Evolutionary conservation across 441 rosid species (phyloP).

Genomic region (Aquilaria agallochum): DNA sequence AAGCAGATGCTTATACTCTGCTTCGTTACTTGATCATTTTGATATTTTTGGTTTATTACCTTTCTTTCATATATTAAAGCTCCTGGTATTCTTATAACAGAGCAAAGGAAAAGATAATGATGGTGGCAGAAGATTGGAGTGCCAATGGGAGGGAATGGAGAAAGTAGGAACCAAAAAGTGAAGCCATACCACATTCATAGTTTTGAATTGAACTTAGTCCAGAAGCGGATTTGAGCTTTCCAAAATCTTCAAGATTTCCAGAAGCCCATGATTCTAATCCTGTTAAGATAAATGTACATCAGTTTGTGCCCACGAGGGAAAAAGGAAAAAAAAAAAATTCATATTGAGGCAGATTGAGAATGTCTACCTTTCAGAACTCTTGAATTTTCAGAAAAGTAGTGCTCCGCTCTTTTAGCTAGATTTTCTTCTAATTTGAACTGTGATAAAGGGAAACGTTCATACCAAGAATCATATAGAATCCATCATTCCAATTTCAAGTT

Average conservation of each 20-base stretch:
- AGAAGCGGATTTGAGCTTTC: slow-evolving; percentile 78
- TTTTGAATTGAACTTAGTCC: slow-evolving; percentile 89
- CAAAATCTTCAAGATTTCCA: slow-evolving; percentile 65
- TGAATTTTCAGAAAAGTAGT: slow-evolving; percentile 80
- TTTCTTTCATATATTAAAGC: too few species aligned
- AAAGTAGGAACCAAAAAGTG: not conserved
- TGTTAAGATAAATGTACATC: slow-evolving; percentile 22
- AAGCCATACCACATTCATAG: slow-evolving; percentile 79
- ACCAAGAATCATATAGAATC: not conserved
- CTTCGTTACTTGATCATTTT: too few species aligned
- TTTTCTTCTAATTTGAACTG: slow-evolving; percentile 54
- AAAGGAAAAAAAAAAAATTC: not conserved
- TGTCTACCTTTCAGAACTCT: slow-evolving; percentile 69
- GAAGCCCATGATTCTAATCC: slow-evolving; percentile 85
- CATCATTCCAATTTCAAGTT: too few species aligned
- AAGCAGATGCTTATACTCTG: too few species aligned
- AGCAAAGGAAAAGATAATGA: too few species aligned
- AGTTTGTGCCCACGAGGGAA: not conserved
- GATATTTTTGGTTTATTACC: too few species aligned
- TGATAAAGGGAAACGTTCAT: slow-evolving; percentile 12
- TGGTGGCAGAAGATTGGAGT: too few species aligned
- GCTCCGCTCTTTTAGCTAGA: slow-evolving; percentile 89
- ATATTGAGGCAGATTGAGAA: not conserved
- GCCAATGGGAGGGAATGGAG: not conserved
- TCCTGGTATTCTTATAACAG: too few species aligned